Evolutionary conservation across 2,329 filamentous ascomycete species (phyloP).

Genomic region (Cladorrhinum sp.): DNA sequence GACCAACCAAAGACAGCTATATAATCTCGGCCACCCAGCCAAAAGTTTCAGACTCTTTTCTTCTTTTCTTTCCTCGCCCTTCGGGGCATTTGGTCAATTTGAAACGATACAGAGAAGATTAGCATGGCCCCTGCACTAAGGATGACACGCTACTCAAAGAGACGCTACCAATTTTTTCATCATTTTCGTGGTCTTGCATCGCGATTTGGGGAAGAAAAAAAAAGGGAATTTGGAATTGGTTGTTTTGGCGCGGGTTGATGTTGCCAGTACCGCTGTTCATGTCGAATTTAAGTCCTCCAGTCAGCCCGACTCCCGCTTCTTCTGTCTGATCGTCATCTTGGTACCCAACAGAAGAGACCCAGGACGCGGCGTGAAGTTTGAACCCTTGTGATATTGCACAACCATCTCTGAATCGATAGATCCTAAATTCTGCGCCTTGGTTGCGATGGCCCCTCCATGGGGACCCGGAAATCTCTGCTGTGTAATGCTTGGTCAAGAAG

Average conservation of each 20-base stretch:
- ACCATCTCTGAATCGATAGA: too few species aligned
- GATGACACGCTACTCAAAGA: constrained; percentile 78
- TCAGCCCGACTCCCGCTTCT: too few species aligned
- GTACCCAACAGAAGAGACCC: too few species aligned
- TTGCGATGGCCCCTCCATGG: too few species aligned
- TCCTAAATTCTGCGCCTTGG: too few species aligned
- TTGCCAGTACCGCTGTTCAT: too few species aligned
- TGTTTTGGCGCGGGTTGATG: not conserved
- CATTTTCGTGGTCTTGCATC: constrained; percentile 18
- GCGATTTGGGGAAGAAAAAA: constrained; percentile 27
- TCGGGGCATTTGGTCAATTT: constrained; percentile 33
- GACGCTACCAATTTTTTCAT: constrained; percentile 62
- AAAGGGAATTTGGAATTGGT: not conserved
- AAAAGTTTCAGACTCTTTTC: constrained; percentile 17
- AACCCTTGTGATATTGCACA: too few species aligned
- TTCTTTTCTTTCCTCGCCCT: constrained; percentile 27
- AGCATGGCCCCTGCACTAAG: constrained; percentile 87
- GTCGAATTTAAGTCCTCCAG: too few species aligned
- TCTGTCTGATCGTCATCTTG: too few species aligned
- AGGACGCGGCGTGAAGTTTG: too few species aligned
- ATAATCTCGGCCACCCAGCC: constrained; percentile 2
- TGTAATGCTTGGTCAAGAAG: too few species aligned
- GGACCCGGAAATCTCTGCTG: too few species aligned
- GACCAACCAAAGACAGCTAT: constrained; percentile 20
- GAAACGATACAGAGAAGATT: constrained; percentile 64